Evolutionary conservation across 2,329 filamentous ascomycete species (phyloP), one percentile per base, ranked within the genome.

Genomic region (Epichloe baconii): DNA sequence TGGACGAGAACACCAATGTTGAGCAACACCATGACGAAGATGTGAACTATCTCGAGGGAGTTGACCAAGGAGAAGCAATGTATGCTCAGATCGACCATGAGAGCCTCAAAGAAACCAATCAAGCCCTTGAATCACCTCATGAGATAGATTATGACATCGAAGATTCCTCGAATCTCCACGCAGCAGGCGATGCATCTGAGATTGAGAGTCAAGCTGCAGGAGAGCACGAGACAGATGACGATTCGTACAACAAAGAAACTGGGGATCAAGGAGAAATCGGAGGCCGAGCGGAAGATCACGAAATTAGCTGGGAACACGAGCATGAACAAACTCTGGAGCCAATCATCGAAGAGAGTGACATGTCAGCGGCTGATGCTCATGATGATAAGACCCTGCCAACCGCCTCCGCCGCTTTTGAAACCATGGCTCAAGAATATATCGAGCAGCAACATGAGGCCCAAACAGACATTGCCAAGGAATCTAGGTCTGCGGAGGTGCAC

Each of bases 91-190:
- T 40, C 4, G 49, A 47, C 23, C 41, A 52, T 36, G 52, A 51
- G 38, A 50, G 48, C 34, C 42, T 51, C 19, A 51, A 54, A 14
- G 50, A 55, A 10, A 41, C 43, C 10, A 40, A 38, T 23, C 50
- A 54, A 11, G 37, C 34, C 17, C 52, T 48, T 35, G 51, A 52
- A 15, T 38, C 44, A 19, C 59, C 52, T 12, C 66, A 69, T 40
- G 68, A 71, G 47, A 67, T 66, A 26, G 66, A 66, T 42, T 68
- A 68, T 46, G 66, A 71, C 36, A 61, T 67, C 38, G 58, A 56
- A 11, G 58, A 60, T 37, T 26, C 48, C 17, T 35, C 31, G 15
- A 17, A 38, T 15, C 42, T 53, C 8, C 48, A 10, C 14, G 23
- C 15, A 21, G 15, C 31, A 4, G 48, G 47, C 5, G 35, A 17